These are phyloP conservation scores for Hyparrhenia diplandra DNA, from an alignment of 176 grass and related monocot genomes.

Conservation along the genomic window DNA sequence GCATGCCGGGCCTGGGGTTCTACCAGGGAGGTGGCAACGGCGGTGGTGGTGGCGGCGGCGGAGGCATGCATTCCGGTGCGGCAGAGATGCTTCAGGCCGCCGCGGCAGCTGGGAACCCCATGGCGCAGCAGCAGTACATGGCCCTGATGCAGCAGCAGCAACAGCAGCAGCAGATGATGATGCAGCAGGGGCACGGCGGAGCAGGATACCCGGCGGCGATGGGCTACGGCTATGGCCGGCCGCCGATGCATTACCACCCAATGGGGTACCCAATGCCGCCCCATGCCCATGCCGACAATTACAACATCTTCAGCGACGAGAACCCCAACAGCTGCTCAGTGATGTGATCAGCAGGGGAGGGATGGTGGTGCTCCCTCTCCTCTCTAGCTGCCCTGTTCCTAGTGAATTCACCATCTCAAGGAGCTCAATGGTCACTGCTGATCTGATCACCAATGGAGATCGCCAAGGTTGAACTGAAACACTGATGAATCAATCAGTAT, in stretches of 20 bases:
- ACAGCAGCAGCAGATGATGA: slow-evolving; percentile 46
- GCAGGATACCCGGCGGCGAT: slow-evolving; percentile 29
- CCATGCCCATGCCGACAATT: slow-evolving; percentile 32
- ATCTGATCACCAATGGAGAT: background rate
- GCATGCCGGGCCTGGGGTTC: slow-evolving; percentile 44
- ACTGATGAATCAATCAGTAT: background rate
- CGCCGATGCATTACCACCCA: slow-evolving; percentile 34
- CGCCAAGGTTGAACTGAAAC: background rate
- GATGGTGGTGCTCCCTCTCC: background rate
- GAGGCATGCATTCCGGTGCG: slow-evolving; percentile 23
- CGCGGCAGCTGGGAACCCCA: slow-evolving; percentile 29
- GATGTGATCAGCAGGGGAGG: slow-evolving; percentile 44
- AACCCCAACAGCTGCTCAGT: slow-evolving; percentile 71
- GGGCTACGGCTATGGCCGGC: slow-evolving; percentile 43
- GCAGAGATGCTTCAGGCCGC: slow-evolving; percentile 52
- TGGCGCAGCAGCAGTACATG: slow-evolving; percentile 56
- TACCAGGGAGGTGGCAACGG: slow-evolving; percentile 37
- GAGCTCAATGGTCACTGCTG: background rate
- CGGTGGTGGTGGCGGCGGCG: background rate
- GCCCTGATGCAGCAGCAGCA: slow-evolving; percentile 40
- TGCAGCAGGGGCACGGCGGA: slow-evolving; percentile 7
- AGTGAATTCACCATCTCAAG: background rate
- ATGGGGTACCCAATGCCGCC: slow-evolving; percentile 33
- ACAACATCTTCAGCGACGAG: slow-evolving; percentile 80
- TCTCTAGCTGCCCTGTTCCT: background rate